A percentile compares a stretch with the other conserved stretches of the same genome.
Conservation (phyloP, 192 early-diverging fungal genomes). For the Neocallimastix lanati region DNA sequence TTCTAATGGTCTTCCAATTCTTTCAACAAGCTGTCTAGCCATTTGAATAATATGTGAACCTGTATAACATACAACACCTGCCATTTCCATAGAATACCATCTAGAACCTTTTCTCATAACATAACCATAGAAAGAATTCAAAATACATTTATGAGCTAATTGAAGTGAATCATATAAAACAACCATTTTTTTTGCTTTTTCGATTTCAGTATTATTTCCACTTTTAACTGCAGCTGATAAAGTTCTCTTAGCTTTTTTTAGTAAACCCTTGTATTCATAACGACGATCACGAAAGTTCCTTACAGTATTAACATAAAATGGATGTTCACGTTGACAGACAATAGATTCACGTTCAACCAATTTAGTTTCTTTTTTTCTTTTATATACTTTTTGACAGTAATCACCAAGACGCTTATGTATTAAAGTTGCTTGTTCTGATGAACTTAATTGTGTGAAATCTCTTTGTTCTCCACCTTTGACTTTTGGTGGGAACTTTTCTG, state of each 20-base stretch:
- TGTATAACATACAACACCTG: slow-evolving; percentile 91
- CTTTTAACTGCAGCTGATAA: slow-evolving; percentile 43
- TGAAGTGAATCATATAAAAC: slow-evolving; percentile 95
- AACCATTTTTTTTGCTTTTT: slow-evolving; percentile 77
- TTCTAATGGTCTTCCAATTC: slow-evolving; percentile 82
- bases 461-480: slow-evolving; percentile 18
- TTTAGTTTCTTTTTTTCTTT: slow-evolving; percentile 59
- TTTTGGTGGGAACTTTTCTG: slow-evolving; percentile 58
- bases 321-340: slow-evolving; percentile 92
- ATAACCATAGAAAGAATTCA: slow-evolving; percentile 92
- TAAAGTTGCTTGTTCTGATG: slow-evolving; percentile 45
- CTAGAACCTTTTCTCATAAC: slow-evolving; percentile 97
- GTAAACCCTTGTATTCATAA: slow-evolving; percentile 89
- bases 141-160: slow-evolving; percentile 89
- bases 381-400: slow-evolving; percentile 77
- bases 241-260: slow-evolving; percentile 80
- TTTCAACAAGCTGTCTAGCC: slow-evolving; percentile 79
- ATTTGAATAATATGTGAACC: slow-evolving; percentile 94
- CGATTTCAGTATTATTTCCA: slow-evolving; percentile 48
- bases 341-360: slow-evolving; percentile 69
- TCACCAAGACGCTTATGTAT: slow-evolving; percentile 66
- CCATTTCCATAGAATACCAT: slow-evolving; percentile 99
- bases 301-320: slow-evolving; percentile 96
- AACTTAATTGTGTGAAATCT: slow-evolving; percentile 42
- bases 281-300: slow-evolving; percentile 88